Percentiles rank a stretch among this genome's conserved stretches.
Conservation (phyloP, 1,284 basidiomycete species). For the Ustilago tritici region DNA sequence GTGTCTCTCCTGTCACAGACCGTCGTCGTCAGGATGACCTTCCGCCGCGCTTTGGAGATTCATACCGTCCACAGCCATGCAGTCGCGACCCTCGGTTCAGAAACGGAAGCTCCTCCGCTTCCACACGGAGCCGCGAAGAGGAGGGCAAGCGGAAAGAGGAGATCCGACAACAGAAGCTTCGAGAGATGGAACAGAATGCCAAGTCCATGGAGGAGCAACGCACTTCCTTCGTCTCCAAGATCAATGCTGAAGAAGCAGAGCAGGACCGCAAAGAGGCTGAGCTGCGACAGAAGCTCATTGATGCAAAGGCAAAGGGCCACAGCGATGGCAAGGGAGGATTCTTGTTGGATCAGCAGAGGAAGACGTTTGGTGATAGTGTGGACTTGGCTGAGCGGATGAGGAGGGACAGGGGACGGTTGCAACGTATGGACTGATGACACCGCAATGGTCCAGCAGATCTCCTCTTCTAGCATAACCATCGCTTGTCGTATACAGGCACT, state of each 20-base stretch:
- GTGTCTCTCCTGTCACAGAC: conserved; percentile 20
- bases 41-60: conserved; percentile 13
- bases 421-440: conserved; percentile 42
- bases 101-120: conserved; percentile 9
- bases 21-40: background rate
- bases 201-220: conserved; percentile 76
- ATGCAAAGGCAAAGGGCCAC: conserved; percentile 32
- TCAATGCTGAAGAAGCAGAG: conserved; percentile 53
- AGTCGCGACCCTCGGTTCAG: background rate
- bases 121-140: conserved; percentile 54
- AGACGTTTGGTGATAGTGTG: conserved; percentile 54
- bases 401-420: conserved; percentile 47
- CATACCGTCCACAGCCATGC: background rate
- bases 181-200: conserved; percentile 85
- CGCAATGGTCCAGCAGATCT: background rate
- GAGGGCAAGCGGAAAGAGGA: conserved; percentile 70
- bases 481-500: no score
- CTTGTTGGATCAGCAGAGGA: conserved; percentile 60
- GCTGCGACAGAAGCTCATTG: conserved; percentile 50
- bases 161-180: conserved; percentile 83
- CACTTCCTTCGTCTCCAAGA: conserved; percentile 50
- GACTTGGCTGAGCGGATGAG: conserved; percentile 57
- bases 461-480: no score
- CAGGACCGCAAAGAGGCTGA: conserved; percentile 54
- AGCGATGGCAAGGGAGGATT: conserved; percentile 59